These are phyloP conservation scores for Myriosclerotinia duriaeana DNA, from an alignment of 2,329 filamentous ascomycete genomes.

Conservation along the genomic window DNA sequence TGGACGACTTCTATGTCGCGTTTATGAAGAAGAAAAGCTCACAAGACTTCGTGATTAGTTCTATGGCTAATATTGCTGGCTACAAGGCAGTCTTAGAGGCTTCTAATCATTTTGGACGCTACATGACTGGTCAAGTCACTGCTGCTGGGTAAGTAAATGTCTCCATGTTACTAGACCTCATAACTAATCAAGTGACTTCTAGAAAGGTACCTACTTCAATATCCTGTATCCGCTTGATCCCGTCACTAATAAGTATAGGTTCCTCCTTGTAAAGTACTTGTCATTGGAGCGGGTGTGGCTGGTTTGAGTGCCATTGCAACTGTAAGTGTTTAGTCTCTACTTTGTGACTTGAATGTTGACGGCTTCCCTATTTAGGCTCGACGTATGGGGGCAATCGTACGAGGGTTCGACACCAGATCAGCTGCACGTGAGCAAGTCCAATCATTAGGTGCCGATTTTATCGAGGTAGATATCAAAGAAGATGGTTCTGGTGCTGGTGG, in stretches of 20 bases:
- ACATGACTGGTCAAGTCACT: constrained; percentile 85
- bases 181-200: constrained; percentile 35
- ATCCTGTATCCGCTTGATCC: constrained; percentile 9
- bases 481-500: constrained; percentile 82
- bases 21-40: constrained; percentile 24
- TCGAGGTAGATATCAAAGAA: constrained; percentile 82
- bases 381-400: constrained; percentile 83
- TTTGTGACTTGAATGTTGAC: constrained; percentile 14
- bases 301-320: constrained; percentile 86
- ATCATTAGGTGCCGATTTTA: constrained; percentile 84
- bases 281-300: constrained; percentile 87
- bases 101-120: constrained; percentile 84
- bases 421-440: constrained; percentile 87
- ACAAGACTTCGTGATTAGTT: constrained; percentile 50
- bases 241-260: constrained; percentile 55
- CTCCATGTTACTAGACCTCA: background rate
- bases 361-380: constrained; percentile 53
- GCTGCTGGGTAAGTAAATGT: constrained; percentile 63
- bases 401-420: constrained; percentile 88
- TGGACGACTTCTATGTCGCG: constrained; percentile 2
- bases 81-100: constrained; percentile 91
- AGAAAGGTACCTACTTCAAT: constrained; percentile 36
- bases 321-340: constrained; percentile 40
- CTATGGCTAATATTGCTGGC: constrained; percentile 91
- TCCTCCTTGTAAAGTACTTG: constrained; percentile 83